Percentiles rank a stretch among this genome's conserved stretches.
These are phyloP conservation scores for Phyllosticta paracitricarpa DNA, from an alignment of 2,329 filamentous ascomycete species.

Conservation along the genomic window DNA sequence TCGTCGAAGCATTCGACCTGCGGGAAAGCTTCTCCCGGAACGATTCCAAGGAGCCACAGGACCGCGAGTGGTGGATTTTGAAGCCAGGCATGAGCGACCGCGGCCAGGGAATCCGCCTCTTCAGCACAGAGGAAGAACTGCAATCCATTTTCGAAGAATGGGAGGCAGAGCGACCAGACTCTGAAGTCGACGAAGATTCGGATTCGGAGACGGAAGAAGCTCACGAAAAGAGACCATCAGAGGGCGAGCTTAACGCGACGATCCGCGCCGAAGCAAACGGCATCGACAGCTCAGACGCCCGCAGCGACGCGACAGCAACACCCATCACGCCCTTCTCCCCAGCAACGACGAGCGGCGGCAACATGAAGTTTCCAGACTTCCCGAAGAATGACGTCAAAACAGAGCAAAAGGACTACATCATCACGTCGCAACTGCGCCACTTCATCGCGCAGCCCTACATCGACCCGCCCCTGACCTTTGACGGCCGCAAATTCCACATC, in stretches of 20 bases:
- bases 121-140: slow-evolving; percentile 76
- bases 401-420: slow-evolving; percentile 46
- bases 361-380: not conserved
- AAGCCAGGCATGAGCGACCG: slow-evolving; percentile 97
- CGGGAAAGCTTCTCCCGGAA: slow-evolving; percentile 68
- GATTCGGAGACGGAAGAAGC: slow-evolving; percentile 28
- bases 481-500: slow-evolving; percentile 83
- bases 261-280: slow-evolving; percentile 17
- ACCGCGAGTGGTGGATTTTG: slow-evolving; percentile 87
- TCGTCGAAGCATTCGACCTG: slow-evolving; percentile 83
- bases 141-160: slow-evolving; percentile 82
- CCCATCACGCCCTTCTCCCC: slow-evolving; percentile 4
- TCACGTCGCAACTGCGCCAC: slow-evolving; percentile 84
- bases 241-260: not conserved
- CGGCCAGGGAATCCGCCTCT: slow-evolving; percentile 84
- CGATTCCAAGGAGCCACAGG: slow-evolving; percentile 30
- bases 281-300: slow-evolving; percentile 21
- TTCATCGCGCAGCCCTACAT: slow-evolving; percentile 96
- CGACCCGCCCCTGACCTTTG: slow-evolving; percentile 67
- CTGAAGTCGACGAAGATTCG: slow-evolving; percentile 54
- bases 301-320: slow-evolving; percentile 25
- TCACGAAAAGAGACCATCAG: slow-evolving; percentile 12
- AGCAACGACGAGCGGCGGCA: not conserved
- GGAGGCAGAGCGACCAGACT: slow-evolving; percentile 61
- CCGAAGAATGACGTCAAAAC: slow-evolving; percentile 12